Conservation (phyloP, 768 basidiomycete genomes). For the Boletus pseudopeckii region DNA sequence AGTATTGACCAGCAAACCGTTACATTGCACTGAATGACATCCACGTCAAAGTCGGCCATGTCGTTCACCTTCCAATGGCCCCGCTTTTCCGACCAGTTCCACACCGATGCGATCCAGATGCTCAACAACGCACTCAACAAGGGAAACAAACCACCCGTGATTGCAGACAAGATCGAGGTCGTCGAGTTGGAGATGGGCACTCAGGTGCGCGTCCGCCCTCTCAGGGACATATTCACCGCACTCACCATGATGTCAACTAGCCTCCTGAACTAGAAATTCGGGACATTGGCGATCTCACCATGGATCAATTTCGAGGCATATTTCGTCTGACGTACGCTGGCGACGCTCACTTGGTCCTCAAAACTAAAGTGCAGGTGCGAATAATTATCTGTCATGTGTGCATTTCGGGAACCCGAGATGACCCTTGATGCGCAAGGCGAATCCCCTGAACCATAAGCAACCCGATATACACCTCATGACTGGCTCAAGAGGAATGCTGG, state of each 20-base stretch:
- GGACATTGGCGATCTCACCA: constrained; percentile 94
- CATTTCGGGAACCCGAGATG: neutral
- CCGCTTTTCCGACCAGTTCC: constrained; percentile 93
- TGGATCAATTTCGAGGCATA: constrained; percentile 95
- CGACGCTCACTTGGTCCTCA: constrained; percentile 82
- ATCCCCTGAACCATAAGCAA: constrained; percentile 90
- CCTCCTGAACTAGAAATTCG: constrained; percentile 96
- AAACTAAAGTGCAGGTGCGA: constrained; percentile 89
- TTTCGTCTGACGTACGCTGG: constrained; percentile 93
- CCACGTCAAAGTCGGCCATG: constrained; percentile 39
- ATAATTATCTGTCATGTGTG: neutral
- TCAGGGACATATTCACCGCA: neutral
- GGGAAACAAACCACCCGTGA: constrained; percentile 95
- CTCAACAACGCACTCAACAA: constrained; percentile 96
- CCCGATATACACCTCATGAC: constrained; percentile 86
- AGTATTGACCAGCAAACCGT: constrained; percentile 1
- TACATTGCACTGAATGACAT: neutral
- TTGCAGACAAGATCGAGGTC: constrained; percentile 96
- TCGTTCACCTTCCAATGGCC: constrained; percentile 96
- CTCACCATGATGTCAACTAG: constrained; percentile 38
- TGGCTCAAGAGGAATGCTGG: constrained; percentile 83
- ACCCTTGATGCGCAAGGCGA: constrained; percentile 56
- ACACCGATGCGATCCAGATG: constrained; percentile 94
- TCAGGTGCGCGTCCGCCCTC: constrained; percentile 52
- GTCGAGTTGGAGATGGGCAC: constrained; percentile 99